Evolutionary conservation across 768 basidiomycete genomes (phyloP).

Genomic region (Scleroderma citrinum): DNA sequence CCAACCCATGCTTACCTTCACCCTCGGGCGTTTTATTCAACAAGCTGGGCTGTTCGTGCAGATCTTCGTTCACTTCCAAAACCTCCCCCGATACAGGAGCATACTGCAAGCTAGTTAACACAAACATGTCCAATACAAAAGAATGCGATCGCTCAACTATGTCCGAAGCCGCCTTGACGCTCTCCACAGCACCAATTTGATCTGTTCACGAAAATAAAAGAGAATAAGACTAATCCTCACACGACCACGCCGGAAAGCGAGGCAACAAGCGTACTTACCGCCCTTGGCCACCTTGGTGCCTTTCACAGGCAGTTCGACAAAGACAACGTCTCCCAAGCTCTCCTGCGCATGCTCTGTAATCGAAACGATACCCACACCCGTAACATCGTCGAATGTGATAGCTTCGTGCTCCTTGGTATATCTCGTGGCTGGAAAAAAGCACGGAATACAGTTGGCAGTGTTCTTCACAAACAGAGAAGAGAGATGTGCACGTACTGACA

Average conservation of each 20-base stretch:
- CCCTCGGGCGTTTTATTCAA: slow-evolving; percentile 86
- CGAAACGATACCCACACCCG: slow-evolving; percentile 71
- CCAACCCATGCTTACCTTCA: slow-evolving; percentile 49
- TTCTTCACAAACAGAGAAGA: not conserved
- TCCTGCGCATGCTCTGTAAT: slow-evolving; percentile 93
- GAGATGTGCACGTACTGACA: slow-evolving; percentile 4
- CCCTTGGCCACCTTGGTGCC: slow-evolving; percentile 63
- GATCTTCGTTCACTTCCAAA: slow-evolving; percentile 67
- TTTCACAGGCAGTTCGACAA: slow-evolving; percentile 77
- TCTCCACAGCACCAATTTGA: slow-evolving; percentile 87
- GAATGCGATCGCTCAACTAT: slow-evolving; percentile 50
- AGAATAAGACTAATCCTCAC: not conserved
- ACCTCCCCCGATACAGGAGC: slow-evolving; percentile 88
- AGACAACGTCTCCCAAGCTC: slow-evolving; percentile 93
- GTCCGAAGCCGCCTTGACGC: slow-evolving; percentile 94
- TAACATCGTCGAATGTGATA: slow-evolving; percentile 69
- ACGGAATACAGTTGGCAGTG: not conserved
- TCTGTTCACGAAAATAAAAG: slow-evolving; percentile 40
- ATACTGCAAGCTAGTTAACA: slow-evolving; percentile 45
- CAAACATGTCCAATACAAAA: not conserved
- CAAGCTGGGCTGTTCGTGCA: slow-evolving; percentile 65
- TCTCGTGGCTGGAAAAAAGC: slow-evolving; percentile 49
- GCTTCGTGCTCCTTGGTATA: slow-evolving; percentile 90
- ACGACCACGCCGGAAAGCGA: not conserved
- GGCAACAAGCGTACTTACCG: slow-evolving; percentile 45